phyloP scores from a whole-genome alignment of 352 stramenopile species.

The Discostella stelligera region DNA sequence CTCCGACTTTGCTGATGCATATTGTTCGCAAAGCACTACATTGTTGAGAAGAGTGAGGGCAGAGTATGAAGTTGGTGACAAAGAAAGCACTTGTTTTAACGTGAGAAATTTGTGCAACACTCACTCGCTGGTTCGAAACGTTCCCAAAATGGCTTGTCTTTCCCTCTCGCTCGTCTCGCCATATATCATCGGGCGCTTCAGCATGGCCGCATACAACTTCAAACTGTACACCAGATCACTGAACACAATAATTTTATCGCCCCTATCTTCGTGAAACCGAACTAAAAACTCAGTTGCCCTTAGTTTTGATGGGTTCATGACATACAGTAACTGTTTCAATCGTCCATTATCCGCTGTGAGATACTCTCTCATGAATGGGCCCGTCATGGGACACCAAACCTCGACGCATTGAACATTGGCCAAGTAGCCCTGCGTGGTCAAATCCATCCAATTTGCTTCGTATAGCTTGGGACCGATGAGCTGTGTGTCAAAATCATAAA shows the following conservation, averaged over 20 bases:
- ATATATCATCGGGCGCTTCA: constrained; percentile 92
- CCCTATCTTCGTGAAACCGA: constrained; percentile 94
- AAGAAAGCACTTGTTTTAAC: neutral
- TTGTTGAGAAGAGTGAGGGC: constrained; percentile 1
- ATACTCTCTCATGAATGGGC: constrained; percentile 95
- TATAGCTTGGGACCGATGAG: constrained; percentile 97
- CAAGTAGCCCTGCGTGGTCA: constrained; percentile 95
- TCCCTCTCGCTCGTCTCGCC: constrained; percentile 92
- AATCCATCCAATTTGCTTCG: constrained; percentile 99
- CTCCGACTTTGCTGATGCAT: constrained; percentile 91
- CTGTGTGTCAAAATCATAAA: neutral
- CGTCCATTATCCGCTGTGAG: constrained; percentile 87
- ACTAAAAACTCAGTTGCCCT: constrained; percentile 94
- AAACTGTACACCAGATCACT: constrained; percentile 98
- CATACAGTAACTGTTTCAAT: constrained; percentile 94
- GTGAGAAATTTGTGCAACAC: constrained; percentile 9
- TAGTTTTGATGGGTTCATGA: constrained; percentile 99
- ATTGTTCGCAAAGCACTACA: constrained; percentile 83
- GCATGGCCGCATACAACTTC: constrained; percentile 89
- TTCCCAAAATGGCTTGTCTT: constrained; percentile 84
- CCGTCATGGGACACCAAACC: constrained; percentile 98
- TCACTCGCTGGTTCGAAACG: constrained; percentile 83
- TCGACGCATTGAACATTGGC: constrained; percentile 97
- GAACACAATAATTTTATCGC: constrained; percentile 99
- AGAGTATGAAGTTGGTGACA: neutral